These are phyloP conservation scores for Haematococcus lacustris DNA, from an alignment of 139 green algal genomes.

Conservation along the genomic window DNA sequence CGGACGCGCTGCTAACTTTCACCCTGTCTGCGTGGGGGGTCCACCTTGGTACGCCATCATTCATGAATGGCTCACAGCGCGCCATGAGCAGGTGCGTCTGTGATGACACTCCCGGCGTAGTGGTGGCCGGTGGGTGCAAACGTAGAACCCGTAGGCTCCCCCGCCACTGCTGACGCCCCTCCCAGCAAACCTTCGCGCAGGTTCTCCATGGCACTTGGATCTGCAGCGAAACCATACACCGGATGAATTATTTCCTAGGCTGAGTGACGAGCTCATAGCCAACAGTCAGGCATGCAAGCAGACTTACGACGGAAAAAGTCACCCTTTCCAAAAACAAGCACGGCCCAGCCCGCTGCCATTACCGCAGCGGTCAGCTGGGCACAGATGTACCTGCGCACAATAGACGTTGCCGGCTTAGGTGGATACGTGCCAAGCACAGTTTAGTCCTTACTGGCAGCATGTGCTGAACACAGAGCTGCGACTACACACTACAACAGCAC, in stretches of 20 bases:
- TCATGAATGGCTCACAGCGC: too few species aligned
- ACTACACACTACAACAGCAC: neutral
- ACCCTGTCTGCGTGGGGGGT: too few species aligned
- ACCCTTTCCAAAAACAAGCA: constrained; percentile 21
- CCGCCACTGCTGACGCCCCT: neutral
- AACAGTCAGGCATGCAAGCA: neutral
- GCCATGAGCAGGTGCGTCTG: too few species aligned
- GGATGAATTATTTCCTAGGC: neutral
- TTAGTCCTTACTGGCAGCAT: neutral
- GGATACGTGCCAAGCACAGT: neutral
- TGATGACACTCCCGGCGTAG: too few species aligned
- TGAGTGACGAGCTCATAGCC: neutral
- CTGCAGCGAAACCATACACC: neutral
- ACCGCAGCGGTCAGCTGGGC: constrained; percentile 22
- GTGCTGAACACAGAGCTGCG: neutral
- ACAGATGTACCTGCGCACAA: constrained; percentile 14
- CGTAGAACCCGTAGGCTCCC: neutral
- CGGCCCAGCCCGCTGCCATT: constrained; percentile 18
- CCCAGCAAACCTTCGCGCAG: neutral
- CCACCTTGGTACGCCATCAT: too few species aligned
- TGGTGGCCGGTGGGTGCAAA: constrained; percentile 1
- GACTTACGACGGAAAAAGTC: constrained; percentile 9
- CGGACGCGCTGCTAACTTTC: too few species aligned
- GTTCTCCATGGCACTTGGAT: neutral
- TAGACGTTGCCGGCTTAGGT: neutral